Evolutionary conservation across 495 filamentous ascomycete genomes (phyloP).

Genomic region (Talaromyces stipitatus): DNA sequence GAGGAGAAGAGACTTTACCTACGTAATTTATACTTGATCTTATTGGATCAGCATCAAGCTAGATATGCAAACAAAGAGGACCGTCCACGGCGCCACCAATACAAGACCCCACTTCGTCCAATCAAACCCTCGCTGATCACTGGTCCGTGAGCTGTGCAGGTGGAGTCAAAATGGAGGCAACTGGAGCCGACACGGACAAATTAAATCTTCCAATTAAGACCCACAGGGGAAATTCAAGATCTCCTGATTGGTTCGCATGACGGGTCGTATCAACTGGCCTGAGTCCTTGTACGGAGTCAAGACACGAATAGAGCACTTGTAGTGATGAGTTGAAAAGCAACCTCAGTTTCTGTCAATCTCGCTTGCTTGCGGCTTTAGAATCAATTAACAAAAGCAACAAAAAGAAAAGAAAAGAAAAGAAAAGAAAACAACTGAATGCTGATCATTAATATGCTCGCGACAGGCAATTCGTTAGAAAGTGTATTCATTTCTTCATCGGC

Average conservation of each 20-base stretch:
- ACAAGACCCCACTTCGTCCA: not conserved
- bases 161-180: not conserved
- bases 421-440: not conserved
- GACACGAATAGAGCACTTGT: too few species aligned
- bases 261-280: not conserved
- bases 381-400: too few species aligned
- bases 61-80: not conserved
- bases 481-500: not conserved
- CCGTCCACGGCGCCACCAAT: not conserved
- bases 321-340: too few species aligned
- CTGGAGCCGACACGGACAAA: not conserved
- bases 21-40: not conserved
- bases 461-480: not conserved
- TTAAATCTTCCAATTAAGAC: not conserved
- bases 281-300: too few species aligned
- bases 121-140: not conserved
- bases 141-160: not conserved
- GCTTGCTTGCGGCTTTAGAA: too few species aligned
- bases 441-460: not conserved
- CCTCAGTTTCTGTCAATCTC: too few species aligned
- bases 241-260: too few species aligned
- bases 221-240: not conserved
- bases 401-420: not conserved
- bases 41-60: not conserved
- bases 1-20: too few species aligned